Conservation (phyloP, 495 filamentous ascomycete species). For the Xylaria venustula region DNA sequence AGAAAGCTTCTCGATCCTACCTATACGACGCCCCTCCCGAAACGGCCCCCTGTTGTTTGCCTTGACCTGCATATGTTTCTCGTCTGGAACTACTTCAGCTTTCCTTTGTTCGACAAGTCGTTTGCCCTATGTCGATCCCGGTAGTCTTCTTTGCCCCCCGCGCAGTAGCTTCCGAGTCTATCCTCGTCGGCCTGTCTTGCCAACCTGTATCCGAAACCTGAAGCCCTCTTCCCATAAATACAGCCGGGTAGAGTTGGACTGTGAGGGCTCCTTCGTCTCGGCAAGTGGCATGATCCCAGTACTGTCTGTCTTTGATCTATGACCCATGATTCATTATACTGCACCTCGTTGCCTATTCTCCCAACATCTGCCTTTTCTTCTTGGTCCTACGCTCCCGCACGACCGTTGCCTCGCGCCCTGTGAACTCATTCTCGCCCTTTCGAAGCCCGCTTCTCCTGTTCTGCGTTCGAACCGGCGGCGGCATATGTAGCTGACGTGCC, state of each 20-base stretch:
- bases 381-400: neutral
- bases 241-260: neutral
- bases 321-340: neutral
- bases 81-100: too few relatives aligned
- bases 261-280: neutral
- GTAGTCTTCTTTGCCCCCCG: too few relatives aligned
- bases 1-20: neutral
- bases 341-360: neutral
- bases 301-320: neutral
- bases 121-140: too few relatives aligned
- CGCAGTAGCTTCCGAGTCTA: too few relatives aligned
- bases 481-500: constrained; percentile 1
- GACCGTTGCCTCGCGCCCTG: neutral
- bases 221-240: neutral
- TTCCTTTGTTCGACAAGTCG: too few relatives aligned
- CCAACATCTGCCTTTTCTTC: neutral
- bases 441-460: neutral
- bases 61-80: neutral
- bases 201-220: neutral
- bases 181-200: neutral
- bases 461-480: neutral
- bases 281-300: constrained; percentile 1
- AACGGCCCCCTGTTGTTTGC: neutral
- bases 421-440: neutral
- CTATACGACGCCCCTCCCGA: neutral